Conservation (phyloP, 768 basidiomycete genomes). For the Suillus fuscotomentosus region DNA sequence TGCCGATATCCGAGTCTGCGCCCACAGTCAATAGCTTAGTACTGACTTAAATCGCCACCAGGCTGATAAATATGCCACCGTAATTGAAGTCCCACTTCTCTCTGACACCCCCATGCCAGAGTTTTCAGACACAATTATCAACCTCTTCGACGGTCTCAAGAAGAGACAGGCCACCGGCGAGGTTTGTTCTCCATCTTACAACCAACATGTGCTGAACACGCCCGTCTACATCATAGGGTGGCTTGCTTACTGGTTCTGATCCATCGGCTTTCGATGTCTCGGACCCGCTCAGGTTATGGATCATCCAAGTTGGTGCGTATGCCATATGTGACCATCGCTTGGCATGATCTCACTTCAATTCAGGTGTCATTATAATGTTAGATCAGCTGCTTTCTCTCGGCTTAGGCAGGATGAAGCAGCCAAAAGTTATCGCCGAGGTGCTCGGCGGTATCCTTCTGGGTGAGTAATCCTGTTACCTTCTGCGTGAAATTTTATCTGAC, state of each 20-base stretch:
- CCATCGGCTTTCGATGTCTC: constrained; percentile 57
- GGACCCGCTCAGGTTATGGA: constrained; percentile 77
- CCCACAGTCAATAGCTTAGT: not conserved
- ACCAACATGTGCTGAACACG: not conserved
- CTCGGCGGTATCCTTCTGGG: constrained; percentile 89
- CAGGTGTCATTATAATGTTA: constrained; percentile 79
- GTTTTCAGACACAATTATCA: constrained; percentile 45
- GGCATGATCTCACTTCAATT: constrained; percentile 5
- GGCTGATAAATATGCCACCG: not conserved
- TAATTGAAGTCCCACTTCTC: constrained; percentile 21
- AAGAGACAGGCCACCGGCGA: constrained; percentile 27
- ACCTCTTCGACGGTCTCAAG: constrained; percentile 11
- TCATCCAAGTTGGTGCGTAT: constrained; percentile 67
- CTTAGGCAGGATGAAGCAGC: constrained; percentile 74
- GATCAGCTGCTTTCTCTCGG: constrained; percentile 68
- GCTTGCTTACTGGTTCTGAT: constrained; percentile 75
- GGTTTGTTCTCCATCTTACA: constrained; percentile 14
- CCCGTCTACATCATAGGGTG: constrained; percentile 47
- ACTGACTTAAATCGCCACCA: not conserved
- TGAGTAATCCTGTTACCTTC: constrained; percentile 29
- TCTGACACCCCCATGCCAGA: constrained; percentile 31
- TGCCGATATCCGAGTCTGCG: no score
- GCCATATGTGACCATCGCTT: not conserved
- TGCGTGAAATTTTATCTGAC: not conserved
- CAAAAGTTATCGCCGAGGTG: constrained; percentile 92